Evolutionary conservation across 2,329 filamentous ascomycete genomes (phyloP).

Genomic region (Aspergillus tanneri): DNA sequence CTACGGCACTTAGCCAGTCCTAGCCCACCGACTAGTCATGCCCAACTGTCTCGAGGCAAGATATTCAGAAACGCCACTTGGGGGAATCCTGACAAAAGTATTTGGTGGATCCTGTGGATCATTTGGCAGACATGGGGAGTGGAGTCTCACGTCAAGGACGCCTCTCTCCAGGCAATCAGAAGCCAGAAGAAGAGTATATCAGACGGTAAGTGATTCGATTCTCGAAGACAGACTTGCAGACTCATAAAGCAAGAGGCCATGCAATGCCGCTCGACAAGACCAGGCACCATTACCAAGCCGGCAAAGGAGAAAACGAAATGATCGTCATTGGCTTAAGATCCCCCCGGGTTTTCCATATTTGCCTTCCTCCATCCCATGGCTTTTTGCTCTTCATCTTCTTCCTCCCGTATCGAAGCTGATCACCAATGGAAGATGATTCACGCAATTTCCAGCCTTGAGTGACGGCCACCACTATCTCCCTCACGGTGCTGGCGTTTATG

Average conservation of each 20-base stretch:
- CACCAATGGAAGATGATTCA: conserved; percentile 8
- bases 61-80: not conserved
- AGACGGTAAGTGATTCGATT: not conserved
- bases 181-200: not conserved
- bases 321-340: not conserved
- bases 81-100: not conserved
- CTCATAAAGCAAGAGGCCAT: not conserved
- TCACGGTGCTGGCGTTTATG: conserved; percentile 44
- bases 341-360: not conserved
- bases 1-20: not conserved
- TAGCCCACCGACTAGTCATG: not conserved
- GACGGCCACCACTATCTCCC: conserved; percentile 40
- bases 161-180: not conserved
- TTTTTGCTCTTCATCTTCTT: not conserved
- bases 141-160: not conserved
- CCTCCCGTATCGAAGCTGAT: not conserved
- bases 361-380: not conserved
- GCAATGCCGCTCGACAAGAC: not conserved
- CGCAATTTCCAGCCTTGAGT: conserved; percentile 47
- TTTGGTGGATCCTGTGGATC: not conserved
- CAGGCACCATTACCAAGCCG: no score
- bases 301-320: not conserved
- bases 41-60: not conserved
- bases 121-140: not conserved
- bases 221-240: not conserved